A percentile compares a stretch with the other conserved stretches of the same genome.
Conservation (phyloP, 148 eudicot species). For the Chenopodium quinoa region DNA sequence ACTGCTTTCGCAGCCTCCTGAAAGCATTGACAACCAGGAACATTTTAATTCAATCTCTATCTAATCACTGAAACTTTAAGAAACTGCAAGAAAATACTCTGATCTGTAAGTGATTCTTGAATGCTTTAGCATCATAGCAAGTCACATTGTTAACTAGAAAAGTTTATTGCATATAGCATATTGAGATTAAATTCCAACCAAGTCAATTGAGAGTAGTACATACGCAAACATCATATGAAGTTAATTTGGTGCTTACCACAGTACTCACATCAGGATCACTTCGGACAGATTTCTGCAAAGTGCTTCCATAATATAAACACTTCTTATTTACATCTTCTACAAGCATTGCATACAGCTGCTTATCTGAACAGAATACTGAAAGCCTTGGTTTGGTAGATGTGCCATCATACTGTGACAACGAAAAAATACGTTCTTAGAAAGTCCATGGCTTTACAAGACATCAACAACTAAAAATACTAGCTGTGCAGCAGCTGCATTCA, state of each 20-base stretch:
- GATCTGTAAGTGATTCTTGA: neutral
- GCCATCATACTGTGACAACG: conserved; percentile 61
- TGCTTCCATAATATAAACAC: conserved; percentile 78
- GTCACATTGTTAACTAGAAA: neutral
- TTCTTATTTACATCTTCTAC: conserved; percentile 88
- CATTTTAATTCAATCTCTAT: neutral
- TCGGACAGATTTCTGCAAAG: conserved; percentile 68
- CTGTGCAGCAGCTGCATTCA: neutral
- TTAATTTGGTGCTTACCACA: conserved; percentile 37
- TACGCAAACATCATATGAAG: neutral
- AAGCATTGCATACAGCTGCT: conserved; percentile 83
- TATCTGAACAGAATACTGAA: conserved; percentile 85
- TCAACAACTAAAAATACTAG: neutral
- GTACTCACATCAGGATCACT: conserved; percentile 51
- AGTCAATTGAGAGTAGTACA: neutral
- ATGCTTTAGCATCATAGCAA: neutral
- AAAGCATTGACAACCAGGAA: neutral
- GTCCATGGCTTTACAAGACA: neutral
- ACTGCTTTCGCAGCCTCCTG: conserved; percentile 87
- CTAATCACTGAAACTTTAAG: neutral
- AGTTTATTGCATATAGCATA: neutral
- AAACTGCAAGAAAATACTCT: neutral
- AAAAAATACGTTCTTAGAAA: neutral
- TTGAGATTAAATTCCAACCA: neutral
- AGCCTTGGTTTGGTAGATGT: conserved; percentile 74